Percentiles rank a stretch among this genome's conserved stretches.
Evolutionary conservation across 371 early-diverging fungal species (phyloP).

Genomic region (Thermomucor indicae-seudaticae): DNA sequence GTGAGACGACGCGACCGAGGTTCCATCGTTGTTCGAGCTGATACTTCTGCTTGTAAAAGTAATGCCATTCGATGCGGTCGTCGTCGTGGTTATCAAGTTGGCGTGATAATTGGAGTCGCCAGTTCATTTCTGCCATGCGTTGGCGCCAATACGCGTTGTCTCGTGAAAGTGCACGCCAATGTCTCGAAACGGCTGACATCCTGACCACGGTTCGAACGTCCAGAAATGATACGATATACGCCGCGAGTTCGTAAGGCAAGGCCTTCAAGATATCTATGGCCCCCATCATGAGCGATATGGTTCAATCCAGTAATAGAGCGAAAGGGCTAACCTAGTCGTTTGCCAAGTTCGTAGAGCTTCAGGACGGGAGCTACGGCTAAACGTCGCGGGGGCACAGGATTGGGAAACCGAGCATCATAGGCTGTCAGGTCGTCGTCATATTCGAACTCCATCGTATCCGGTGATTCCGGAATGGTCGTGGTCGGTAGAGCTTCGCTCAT

Average conservation of each 20-base stretch:
- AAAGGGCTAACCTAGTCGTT: neutral
- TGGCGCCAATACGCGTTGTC: slow-evolving; percentile 15
- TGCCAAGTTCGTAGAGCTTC: neutral
- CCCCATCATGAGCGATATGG: neutral
- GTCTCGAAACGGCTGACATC: slow-evolving; percentile 3
- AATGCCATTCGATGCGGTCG: slow-evolving; percentile 23
- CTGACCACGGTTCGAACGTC: slow-evolving; percentile 5
- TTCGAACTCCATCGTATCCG: neutral
- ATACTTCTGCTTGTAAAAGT: slow-evolving; percentile 29
- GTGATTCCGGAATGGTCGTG: neutral
- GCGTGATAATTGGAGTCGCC: slow-evolving; percentile 3
- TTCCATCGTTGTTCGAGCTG: slow-evolving; percentile 13
- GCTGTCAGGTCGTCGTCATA: neutral
- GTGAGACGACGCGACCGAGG: slow-evolving; percentile 6
- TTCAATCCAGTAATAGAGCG: neutral
- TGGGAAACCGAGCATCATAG: neutral
- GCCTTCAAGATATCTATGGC: slow-evolving; percentile 9
- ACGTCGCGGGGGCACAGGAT: neutral
- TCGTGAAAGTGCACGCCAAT: slow-evolving; percentile 7
- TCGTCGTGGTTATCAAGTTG: slow-evolving; percentile 1
- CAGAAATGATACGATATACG: slow-evolving; percentile 7
- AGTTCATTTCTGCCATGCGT: slow-evolving; percentile 8
- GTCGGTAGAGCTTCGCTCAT: neutral
- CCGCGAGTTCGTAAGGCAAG: slow-evolving; percentile 19
- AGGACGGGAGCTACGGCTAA: neutral